Percentiles rank a stretch among this genome's conserved stretches.
These are phyloP conservation scores for Sporothrix phasma DNA, from an alignment of 2,329 filamentous ascomycete species.

Conservation along the genomic window DNA sequence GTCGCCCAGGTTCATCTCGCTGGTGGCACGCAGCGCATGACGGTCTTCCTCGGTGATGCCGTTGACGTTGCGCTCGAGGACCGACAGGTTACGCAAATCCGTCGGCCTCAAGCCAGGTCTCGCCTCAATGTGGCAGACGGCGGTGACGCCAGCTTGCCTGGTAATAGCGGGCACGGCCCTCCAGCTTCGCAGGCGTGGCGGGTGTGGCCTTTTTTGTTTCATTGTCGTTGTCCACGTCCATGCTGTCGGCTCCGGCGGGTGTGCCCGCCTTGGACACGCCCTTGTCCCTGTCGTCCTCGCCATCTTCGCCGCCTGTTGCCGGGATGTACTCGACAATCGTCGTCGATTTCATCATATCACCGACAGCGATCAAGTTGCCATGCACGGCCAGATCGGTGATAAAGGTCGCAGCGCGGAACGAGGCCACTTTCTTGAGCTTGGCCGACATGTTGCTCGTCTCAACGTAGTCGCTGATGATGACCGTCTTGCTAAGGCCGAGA, in stretches of 20 bases:
- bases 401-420: slow-evolving; percentile 72
- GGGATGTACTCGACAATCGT: slow-evolving; percentile 63
- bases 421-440: slow-evolving; percentile 58
- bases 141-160: slow-evolving; percentile 75
- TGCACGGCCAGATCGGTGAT: slow-evolving; percentile 72
- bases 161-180: slow-evolving; percentile 70
- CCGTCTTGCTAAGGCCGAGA: slow-evolving; percentile 80
- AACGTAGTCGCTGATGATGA: slow-evolving; percentile 48
- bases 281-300: slow-evolving; percentile 27
- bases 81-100: slow-evolving; percentile 77
- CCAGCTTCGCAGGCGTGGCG: slow-evolving; percentile 44
- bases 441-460: slow-evolving; percentile 47
- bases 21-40: slow-evolving; percentile 58
- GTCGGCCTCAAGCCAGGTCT: slow-evolving; percentile 75
- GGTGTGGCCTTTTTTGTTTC: neutral
- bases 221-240: neutral
- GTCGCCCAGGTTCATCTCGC: slow-evolving; percentile 80
- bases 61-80: slow-evolving; percentile 62
- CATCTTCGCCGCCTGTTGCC: slow-evolving; percentile 23
- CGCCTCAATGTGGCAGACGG: slow-evolving; percentile 61
- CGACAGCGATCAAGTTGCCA: slow-evolving; percentile 68
- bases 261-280: slow-evolving; percentile 16
- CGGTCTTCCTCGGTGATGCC: slow-evolving; percentile 68
- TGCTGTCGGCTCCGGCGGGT: neutral
- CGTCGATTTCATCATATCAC: slow-evolving; percentile 89